phyloP scores from a whole-genome alignment of 1,284 basidiomycete genomes.

The Apiotrichum sp. region DNA sequence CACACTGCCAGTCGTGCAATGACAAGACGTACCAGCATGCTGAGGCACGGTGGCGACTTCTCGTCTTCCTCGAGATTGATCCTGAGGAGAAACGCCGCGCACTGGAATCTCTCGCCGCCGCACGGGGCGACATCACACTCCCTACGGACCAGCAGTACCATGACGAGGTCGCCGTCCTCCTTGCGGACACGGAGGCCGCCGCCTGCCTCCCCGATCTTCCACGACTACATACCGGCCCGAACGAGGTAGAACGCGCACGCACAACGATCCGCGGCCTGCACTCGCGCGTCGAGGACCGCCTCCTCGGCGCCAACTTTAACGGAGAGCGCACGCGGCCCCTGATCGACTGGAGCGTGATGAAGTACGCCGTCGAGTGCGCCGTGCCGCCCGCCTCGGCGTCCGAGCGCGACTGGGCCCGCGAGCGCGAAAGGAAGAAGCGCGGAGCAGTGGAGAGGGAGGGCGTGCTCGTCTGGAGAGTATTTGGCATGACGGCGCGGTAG shows the following conservation, averaged over 20 bases:
- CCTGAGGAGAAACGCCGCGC: not conserved
- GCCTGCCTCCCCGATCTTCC: conserved; percentile 30
- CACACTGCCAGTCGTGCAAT: conserved; percentile 12
- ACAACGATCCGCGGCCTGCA: conserved; percentile 2
- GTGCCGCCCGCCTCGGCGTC: too few relatives aligned
- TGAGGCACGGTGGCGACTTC: conserved; percentile 7
- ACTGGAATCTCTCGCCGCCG: not conserved
- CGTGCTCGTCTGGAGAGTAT: not conserved
- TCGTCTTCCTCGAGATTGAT: conserved; percentile 8
- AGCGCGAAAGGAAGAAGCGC: too few relatives aligned
- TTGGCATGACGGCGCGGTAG: not conserved
- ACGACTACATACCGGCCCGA: conserved; percentile 19
- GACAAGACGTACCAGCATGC: conserved; percentile 2
- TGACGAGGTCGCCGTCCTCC: not conserved
- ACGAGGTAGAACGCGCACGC: conserved; percentile 19
- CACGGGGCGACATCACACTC: too few relatives aligned
- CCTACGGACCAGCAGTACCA: not conserved
- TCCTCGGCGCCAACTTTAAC: conserved; percentile 8
- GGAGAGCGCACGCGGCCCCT: conserved; percentile 18
- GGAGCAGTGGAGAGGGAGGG: too few relatives aligned
- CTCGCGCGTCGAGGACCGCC: not conserved
- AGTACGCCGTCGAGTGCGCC: not conserved
- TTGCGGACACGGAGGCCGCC: conserved; percentile 2
- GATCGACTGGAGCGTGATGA: conserved; percentile 32
- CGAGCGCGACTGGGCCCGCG: not conserved